These are phyloP conservation scores for Pyrus betulifolia DNA, from an alignment of 306 rosid genomes.

Conservation along the genomic window DNA sequence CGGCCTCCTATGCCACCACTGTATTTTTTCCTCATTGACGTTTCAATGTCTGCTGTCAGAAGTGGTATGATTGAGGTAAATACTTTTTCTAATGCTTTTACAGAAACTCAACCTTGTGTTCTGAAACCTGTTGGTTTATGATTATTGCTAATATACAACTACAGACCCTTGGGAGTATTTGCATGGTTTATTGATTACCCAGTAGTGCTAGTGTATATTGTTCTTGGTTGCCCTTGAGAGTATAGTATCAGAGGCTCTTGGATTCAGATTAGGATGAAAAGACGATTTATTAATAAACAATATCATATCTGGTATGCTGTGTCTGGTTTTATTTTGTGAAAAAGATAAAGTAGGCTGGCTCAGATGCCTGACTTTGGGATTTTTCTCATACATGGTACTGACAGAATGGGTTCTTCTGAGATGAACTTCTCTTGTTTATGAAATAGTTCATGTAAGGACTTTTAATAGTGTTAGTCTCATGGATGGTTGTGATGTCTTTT, in stretches of 20 bases:
- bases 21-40: conserved; percentile 93
- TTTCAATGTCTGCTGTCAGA: conserved; percentile 86
- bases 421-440: neutral
- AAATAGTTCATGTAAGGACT: neutral
- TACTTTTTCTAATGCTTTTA: neutral
- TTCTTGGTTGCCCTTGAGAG: neutral
- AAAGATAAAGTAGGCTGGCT: neutral
- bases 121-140: neutral
- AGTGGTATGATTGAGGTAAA: conserved; percentile 98
- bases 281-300: neutral
- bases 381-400: conserved; percentile 5
- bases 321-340: neutral
- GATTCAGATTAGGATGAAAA: neutral
- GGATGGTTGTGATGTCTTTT: neutral
- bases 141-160: neutral
- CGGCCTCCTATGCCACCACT: conserved; percentile 99
- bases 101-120: neutral
- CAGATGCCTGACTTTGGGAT: neutral
- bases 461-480: neutral
- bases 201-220: neutral
- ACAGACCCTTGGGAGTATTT: neutral
- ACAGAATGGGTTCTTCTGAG: conserved; percentile 8
- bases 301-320: neutral
- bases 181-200: neutral
- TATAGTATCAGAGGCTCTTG: neutral